Percentiles rank a stretch among this genome's conserved stretches.
Conservation (phyloP, 371 early-diverging fungal genomes). For the Apophysomyces sp. region DNA sequence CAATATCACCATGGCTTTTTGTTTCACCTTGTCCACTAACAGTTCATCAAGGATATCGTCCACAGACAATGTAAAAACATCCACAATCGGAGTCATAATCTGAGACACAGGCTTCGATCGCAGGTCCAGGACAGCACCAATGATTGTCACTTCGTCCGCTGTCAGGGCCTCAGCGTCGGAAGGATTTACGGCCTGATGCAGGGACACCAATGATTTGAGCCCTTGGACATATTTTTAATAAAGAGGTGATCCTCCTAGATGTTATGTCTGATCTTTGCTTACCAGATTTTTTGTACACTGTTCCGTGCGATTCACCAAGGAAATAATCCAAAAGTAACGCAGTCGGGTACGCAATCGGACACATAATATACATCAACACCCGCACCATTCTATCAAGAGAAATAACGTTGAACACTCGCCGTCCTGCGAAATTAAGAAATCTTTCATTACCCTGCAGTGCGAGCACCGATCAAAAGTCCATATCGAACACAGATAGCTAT, state of each 20-base stretch:
- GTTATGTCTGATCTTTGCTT: background rate
- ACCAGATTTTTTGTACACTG: conserved; percentile 76
- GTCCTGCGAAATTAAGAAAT: background rate
- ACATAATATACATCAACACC: conserved; percentile 43
- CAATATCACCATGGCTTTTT: background rate
- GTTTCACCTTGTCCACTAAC: conserved; percentile 55
- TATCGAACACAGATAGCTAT: conserved; percentile 66
- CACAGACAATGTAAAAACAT: conserved; percentile 82
- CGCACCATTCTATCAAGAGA: conserved; percentile 16
- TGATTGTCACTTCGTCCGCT: conserved; percentile 92
- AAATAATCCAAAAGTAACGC: conserved; percentile 75
- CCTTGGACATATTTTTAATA: background rate
- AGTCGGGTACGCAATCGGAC: conserved; percentile 80
- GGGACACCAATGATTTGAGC: conserved; percentile 86
- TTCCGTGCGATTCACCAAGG: conserved; percentile 83
- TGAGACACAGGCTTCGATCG: conserved; percentile 80
- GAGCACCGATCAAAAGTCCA: conserved; percentile 83
- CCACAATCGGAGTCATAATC: conserved; percentile 88
- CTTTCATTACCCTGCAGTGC: conserved; percentile 51
- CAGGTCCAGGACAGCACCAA: conserved; percentile 91
- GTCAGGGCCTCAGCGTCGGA: conserved; percentile 81
- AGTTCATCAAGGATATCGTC: conserved; percentile 67
- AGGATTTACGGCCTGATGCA: conserved; percentile 75
- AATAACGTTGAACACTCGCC: background rate
- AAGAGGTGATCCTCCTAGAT: background rate